These are phyloP conservation scores for Leucoagaricus sp. DNA, from an alignment of 1,284 basidiomycete genomes.

Conservation along the genomic window DNA sequence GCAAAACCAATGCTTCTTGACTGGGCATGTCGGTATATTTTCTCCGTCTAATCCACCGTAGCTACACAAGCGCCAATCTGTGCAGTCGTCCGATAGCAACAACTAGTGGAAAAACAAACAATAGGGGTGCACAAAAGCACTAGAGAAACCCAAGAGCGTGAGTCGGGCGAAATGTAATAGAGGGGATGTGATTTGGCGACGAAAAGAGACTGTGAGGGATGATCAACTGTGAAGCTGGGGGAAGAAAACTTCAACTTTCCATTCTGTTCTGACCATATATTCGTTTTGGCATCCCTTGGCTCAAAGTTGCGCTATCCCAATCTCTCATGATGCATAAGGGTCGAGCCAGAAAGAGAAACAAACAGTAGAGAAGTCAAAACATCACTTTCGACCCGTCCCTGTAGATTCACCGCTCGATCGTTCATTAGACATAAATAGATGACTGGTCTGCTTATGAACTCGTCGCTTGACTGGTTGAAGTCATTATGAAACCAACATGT, in stretches of 20 bases:
- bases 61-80: background rate
- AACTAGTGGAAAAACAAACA: background rate
- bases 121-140: background rate
- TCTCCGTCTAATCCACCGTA: background rate
- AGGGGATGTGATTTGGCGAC: background rate
- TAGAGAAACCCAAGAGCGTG: background rate
- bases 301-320: background rate
- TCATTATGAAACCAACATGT: slow-evolving; percentile 2
- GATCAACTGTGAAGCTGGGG: background rate
- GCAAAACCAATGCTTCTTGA: background rate
- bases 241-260: background rate
- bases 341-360: background rate
- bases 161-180: background rate
- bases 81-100: background rate
- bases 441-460: background rate
- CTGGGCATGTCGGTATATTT: background rate
- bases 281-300: background rate
- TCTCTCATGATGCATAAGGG: background rate
- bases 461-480: background rate
- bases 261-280: background rate
- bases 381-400: background rate
- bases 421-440: background rate
- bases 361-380: background rate
- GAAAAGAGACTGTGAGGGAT: background rate
- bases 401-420: background rate